These are phyloP conservation scores for Ceratobasidium theobromae DNA, from an alignment of 1,284 basidiomycete genomes.

Conservation along the genomic window DNA sequence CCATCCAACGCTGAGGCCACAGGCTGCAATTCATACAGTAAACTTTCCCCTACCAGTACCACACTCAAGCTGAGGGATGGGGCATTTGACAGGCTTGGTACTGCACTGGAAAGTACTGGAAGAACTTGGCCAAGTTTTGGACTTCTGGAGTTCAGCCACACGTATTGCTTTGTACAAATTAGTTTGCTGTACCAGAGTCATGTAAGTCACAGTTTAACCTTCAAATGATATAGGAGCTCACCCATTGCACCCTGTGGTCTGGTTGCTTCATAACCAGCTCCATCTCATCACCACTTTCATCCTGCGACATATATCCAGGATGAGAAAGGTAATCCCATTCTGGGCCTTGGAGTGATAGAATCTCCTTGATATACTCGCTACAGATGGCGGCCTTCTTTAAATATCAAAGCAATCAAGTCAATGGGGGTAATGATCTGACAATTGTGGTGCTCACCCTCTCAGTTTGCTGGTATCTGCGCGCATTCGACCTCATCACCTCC, in stretches of 20 bases:
- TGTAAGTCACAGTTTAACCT: no score
- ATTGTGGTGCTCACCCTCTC: neutral
- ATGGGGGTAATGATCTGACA: neutral
- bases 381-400: no score
- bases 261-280: no score
- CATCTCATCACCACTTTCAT: no score
- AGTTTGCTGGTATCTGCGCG: neutral
- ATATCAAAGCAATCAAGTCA: neutral
- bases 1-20: neutral
- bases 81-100: neutral
- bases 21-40: neutral
- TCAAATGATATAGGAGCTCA: no score
- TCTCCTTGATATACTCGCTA: no score
- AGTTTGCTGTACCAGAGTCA: no score
- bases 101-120: neutral
- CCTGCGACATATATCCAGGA: no score
- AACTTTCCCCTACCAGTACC: neutral
- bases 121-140: neutral
- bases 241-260: no score
- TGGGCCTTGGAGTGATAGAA: no score
- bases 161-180: no score
- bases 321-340: no score
- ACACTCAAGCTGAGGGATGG: conserved; percentile 2
- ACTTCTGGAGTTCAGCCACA: neutral
- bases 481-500: neutral